Conservation (phyloP, 495 filamentous ascomycete species). For the Astrocystis sublimbata region DNA sequence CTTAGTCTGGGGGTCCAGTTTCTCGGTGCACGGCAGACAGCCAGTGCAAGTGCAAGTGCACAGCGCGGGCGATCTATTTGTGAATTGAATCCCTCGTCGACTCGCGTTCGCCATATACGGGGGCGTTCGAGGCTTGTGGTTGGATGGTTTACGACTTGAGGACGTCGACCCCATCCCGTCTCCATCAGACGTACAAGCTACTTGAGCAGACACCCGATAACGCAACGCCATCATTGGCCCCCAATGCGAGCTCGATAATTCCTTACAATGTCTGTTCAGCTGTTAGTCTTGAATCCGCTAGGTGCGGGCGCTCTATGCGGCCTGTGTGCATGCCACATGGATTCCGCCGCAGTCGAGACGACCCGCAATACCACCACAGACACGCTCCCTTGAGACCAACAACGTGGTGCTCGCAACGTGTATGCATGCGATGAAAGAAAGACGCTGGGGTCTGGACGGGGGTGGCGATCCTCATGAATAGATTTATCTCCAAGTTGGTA, state of each 20-base stretch:
- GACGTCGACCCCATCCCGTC: constrained; percentile 24
- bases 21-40: neutral
- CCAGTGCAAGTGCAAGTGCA: neutral
- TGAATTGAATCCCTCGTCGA: neutral
- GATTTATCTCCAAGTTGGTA: constrained; percentile 24
- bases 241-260: constrained; percentile 2
- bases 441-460: neutral
- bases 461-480: constrained; percentile 4
- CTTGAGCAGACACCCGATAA: constrained; percentile 22
- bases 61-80: neutral
- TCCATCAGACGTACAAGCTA: constrained; percentile 21
- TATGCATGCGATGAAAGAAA: constrained; percentile 7
- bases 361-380: constrained; percentile 21
- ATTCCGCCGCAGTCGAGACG: constrained; percentile 11
- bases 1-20: neutral
- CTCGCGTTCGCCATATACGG: constrained; percentile 7
- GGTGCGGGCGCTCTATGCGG: neutral
- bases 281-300: constrained; percentile 1
- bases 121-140: constrained; percentile 34
- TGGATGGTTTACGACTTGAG: constrained; percentile 47
- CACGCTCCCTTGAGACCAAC: constrained; percentile 1
- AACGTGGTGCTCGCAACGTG: neutral
- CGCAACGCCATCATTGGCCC: constrained; percentile 14
- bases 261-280: constrained; percentile 6
- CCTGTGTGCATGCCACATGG: constrained; percentile 19